phyloP scores from a whole-genome alignment of 2,329 filamentous ascomycete species.

The Parasarocladium wereldwijsianum region DNA sequence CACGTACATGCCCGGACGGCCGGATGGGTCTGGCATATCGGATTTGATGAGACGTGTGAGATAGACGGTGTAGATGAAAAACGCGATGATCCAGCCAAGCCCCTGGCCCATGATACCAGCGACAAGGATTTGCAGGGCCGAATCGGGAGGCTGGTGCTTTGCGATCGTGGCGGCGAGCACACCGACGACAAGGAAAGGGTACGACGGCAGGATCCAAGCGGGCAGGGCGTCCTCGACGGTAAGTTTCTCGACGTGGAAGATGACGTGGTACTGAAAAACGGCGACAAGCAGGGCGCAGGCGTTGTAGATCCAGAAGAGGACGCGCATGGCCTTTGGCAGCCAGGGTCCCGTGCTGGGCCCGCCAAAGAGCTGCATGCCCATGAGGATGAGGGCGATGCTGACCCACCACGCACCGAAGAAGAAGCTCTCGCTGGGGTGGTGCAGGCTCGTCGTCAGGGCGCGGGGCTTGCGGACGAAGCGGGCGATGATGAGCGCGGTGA shows the following conservation, averaged over 20 bases:
- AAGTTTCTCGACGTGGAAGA: conserved; percentile 21
- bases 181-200: conserved; percentile 37
- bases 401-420: conserved; percentile 48
- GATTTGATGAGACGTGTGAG: conserved; percentile 34
- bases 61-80: conserved; percentile 24
- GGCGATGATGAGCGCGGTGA: conserved; percentile 36
- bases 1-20: conserved; percentile 39
- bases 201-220: conserved; percentile 38
- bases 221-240: conserved; percentile 35
- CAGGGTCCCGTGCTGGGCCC: conserved; percentile 29
- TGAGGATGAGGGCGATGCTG: conserved; percentile 46
- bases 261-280: conserved; percentile 14
- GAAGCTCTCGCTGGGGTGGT: conserved; percentile 50
- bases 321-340: conserved; percentile 27
- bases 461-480: conserved; percentile 44
- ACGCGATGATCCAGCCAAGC: conserved; percentile 33
- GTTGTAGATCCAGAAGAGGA: conserved; percentile 36
- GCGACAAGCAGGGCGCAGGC: conserved; percentile 13
- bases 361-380: conserved; percentile 49
- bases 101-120: conserved; percentile 36
- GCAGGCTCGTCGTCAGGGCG: conserved; percentile 42
- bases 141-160: conserved; percentile 24
- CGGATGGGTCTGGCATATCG: conserved; percentile 29
- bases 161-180: conserved; percentile 34
- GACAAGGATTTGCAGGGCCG: conserved; percentile 34